Evolutionary conservation across 1,284 basidiomycete species (phyloP), one percentile per base, ranked within the genome.

Genomic region (Boletus hoseneyae): DNA sequence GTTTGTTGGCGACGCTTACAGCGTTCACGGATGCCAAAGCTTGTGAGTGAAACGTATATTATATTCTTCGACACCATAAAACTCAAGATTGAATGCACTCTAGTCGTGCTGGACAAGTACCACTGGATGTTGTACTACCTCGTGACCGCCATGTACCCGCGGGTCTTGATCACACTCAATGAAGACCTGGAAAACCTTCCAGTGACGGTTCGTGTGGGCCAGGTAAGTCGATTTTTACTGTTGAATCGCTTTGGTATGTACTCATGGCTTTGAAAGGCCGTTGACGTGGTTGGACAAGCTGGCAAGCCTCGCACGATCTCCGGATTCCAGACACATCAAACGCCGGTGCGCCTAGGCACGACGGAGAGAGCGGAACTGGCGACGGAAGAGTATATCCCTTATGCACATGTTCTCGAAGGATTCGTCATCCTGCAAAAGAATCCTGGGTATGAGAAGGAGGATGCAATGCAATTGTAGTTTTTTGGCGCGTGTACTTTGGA

Each of bases 81-180:
- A 42, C 48, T 60, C 21, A 52, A 4, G 29, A 30, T 39, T 25
- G 29, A 35, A 42, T 27, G 13, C 8, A 4, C 33, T 19, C 43
- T 58, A 93, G 92, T 97, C 65, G 78, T 99, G 4, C 80, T 99
- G 27, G 93, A 94, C 66, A 95, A 89, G 69, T 88, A 90, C 57
- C 96, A 98, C 71, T 99, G 97, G 97, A 96, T 98, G 93, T 73
- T 99, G 48, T 99, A 91, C 77, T 95, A 94, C 79, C 80, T 99
- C 40, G 85, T 86, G 9, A 85, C 93, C 7, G 90, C 95, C 51
- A 99, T 99, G 95, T 97, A 93, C 73, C 97, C 97, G 21, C 86
- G 97, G 50, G 97, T 99, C 87, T 74, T 99, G 60, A 97, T 99
- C 68, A 97, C 95, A 1, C 84, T 99, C 27, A 87, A 97, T 71